Evolutionary conservation across 495 filamentous ascomycete genomes (phyloP), one percentile per base, ranked within the genome.

Genomic region (Bombardia bombarda): DNA sequence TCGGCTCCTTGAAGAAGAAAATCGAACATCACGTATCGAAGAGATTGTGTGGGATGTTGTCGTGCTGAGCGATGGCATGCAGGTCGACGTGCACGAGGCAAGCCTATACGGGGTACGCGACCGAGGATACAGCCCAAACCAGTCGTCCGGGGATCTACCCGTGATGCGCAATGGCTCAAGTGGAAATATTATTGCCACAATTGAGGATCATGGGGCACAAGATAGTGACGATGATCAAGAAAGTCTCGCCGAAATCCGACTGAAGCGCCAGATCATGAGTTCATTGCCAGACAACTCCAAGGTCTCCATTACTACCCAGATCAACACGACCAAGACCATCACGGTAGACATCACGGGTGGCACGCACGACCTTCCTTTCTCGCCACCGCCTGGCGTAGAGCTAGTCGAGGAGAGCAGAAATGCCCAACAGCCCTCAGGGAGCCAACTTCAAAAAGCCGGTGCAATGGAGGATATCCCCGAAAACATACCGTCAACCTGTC

Each of bases 31-130:
- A 23, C 61, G 67, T 33, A 70, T 70, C 10, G 73, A 83, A 37
- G 83, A 86, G 51, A 62, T 76, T 20, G 68, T 88, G 8, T 90
- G 85, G 85, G 85, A 90, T 65, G 78, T 86, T n/a, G 80, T 88
- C 33, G 77, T 88, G 23, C 55, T 84, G 16, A 75, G 83, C 47
- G 74, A 81, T 47, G 81, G 79, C 1, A 58, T 67, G 31, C 64
- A 78, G 28, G 77, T 76, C 19, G 82, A 84, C 55, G 67, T 84
- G 13, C 64, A 75, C 28, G 69, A 58, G 46, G 52, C 73, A 51
- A 46, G 57, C 5, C 28, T 51, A 51, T 55, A 61, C 51, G 52
- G 51, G 53, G 35, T 60, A 55, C 39, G 62, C 55, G 32, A 30
- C 33, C 45, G 52, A 1, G 35, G 14, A 22, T 46, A 52, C n/a